Evolutionary conservation across 345 rosid species (phyloP).

Genomic region (Schrenkiella parvula): DNA sequence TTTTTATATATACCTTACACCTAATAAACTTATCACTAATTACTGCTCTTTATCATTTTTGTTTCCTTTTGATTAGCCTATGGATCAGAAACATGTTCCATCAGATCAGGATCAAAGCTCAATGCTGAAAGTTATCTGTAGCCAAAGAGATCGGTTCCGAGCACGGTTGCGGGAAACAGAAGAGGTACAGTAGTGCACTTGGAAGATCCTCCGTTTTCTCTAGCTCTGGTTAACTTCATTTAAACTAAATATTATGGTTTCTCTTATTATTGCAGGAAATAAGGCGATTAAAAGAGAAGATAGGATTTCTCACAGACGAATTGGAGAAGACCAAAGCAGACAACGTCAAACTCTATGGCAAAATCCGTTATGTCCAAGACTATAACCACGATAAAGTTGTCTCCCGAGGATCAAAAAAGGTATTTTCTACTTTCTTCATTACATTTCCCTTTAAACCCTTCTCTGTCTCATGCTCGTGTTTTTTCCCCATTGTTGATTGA

Average conservation of each 20-base stretch:
- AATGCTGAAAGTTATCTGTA: conserved; percentile 97
- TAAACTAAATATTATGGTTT: neutral
- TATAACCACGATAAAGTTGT: conserved; percentile 90
- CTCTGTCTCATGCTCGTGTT: neutral
- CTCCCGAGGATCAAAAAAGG: conserved; percentile 96
- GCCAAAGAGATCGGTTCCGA: conserved; percentile 91
- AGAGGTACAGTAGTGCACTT: conserved; percentile 49
- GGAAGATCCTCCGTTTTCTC: neutral
- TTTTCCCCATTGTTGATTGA: conserved; percentile 8
- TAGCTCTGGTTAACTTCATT: neutral
- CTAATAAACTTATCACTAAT: neutral
- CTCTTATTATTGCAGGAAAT: conserved; percentile 54
- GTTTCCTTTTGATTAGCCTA: conserved; percentile 41
- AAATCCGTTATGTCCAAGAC: conserved; percentile 94
- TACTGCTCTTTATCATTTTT: neutral
- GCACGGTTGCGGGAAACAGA: conserved; percentile 81
- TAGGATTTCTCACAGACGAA: conserved; percentile 62
- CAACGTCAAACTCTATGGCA: conserved; percentile 92
- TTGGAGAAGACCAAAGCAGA: conserved; percentile 93
- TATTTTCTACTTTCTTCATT: conserved; percentile 13
- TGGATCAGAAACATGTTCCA: conserved; percentile 65
- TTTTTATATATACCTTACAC: neutral
- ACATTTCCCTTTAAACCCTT: neutral
- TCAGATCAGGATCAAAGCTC: conserved; percentile 93
- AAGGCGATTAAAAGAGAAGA: conserved; percentile 85